A percentile compares a stretch with the other conserved stretches of the same genome.
Evolutionary conservation across 202 grass and related monocot species (phyloP).

Genomic region (Zoysia matrella): DNA sequence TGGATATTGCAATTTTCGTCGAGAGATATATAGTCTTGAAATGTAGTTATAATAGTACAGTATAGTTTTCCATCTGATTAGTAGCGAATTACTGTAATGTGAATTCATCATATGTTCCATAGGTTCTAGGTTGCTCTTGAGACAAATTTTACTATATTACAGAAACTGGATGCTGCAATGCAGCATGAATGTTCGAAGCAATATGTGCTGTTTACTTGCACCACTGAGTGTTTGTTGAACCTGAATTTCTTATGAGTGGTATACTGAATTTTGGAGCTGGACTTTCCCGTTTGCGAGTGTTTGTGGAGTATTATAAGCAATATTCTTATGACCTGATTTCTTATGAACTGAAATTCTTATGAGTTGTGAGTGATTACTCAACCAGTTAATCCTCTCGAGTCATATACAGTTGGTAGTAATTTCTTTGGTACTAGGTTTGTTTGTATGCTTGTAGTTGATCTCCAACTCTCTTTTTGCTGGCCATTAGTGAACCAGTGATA

Average conservation of each 20-base stretch:
- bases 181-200: slow-evolving; percentile 18
- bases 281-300: background rate
- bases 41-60: slow-evolving; percentile 34
- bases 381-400: background rate
- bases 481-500: background rate
- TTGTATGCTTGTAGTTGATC: background rate
- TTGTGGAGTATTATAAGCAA: too few relatives aligned
- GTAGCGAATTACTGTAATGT: slow-evolving; percentile 35
- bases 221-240: background rate
- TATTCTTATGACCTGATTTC: too few relatives aligned
- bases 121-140: slow-evolving; percentile 9
- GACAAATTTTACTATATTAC: slow-evolving; percentile 6
- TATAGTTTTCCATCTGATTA: slow-evolving; percentile 42
- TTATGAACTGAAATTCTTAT: too few relatives aligned
- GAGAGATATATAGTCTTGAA: slow-evolving; percentile 41
- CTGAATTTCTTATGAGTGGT: slow-evolving; percentile 9
- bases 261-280: background rate
- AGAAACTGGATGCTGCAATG: slow-evolving; percentile 30
- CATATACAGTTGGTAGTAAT: background rate
- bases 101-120: slow-evolving; percentile 37
- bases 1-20: slow-evolving; percentile 53
- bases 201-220: slow-evolving; percentile 1
- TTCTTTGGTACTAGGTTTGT: background rate
- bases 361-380: background rate
- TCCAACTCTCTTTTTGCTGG: background rate